Evolutionary conservation across 2,329 filamentous ascomycete genomes (phyloP), one percentile per base, ranked within the genome.

Genomic region (Colletotrichum sp.): DNA sequence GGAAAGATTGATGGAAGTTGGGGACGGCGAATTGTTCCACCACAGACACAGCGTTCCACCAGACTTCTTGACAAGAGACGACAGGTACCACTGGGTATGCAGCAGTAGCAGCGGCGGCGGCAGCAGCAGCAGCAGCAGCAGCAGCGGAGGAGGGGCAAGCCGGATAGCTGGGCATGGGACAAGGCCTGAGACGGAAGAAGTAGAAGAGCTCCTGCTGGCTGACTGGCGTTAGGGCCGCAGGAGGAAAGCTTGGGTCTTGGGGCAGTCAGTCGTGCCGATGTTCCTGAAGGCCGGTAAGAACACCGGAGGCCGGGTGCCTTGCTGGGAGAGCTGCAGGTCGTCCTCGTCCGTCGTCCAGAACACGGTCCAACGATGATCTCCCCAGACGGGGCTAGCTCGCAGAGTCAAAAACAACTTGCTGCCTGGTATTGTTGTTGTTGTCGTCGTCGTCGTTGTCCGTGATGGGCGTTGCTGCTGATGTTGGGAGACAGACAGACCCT

Each of bases 11-110:
- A 72, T 72, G 74, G 71, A 74, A 72, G 66, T 76, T 66, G 66
- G 67, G 72, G 64, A 71, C 60, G 77, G 67, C 28, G 69, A 78
- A 76, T 78, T 78, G 75, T 78, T 78, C 77, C 77, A 78, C 77
- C 77, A 78, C 71, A 78, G 77, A 77, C 55, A 63, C 75, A 36
- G 75, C 66, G 75, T 72, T 77, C 71, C 72, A 78, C 67, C 57
- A 48, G 59, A 65, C 64, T 60, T 52, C 59, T 75, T 61, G 77
- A 72, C 75, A 70, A 72, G 66, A 77, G 57, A 39, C 43, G 6
- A 52, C 43, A 21, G 43, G 43, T 52, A 52, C 43, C 18, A 12
- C 39, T 48, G 5, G 16, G 39, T 12, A 48, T 48, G 39, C 39
- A 48, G 39, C 18, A 48, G 39, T 12, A 48, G 39, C 39, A 48